These are phyloP conservation scores for Dioszegia crocea DNA, from an alignment of 768 basidiomycete genomes.

Conservation along the genomic window DNA sequence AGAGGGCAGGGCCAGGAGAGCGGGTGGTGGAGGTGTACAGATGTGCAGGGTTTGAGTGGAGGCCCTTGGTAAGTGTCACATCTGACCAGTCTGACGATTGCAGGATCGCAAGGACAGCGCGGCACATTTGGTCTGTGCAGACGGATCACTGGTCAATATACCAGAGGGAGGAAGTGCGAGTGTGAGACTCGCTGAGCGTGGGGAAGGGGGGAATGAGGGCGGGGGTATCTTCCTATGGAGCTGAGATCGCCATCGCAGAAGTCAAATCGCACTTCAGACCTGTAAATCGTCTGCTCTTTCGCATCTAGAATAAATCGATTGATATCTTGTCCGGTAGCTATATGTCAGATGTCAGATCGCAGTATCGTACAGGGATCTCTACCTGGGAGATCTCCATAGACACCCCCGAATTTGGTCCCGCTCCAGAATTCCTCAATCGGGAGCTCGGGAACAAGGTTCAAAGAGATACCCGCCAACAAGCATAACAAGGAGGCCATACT, in stretches of 20 bases:
- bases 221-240: background rate
- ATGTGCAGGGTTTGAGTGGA: constrained; percentile 80
- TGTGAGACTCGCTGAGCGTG: constrained; percentile 6
- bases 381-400: no score
- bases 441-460: no score
- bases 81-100: background rate
- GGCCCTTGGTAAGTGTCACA: constrained; percentile 58
- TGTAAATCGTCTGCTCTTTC: no score
- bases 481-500: background rate
- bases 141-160: constrained; percentile 68
- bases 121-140: constrained; percentile 72
- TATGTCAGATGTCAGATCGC: no score
- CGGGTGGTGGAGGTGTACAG: constrained; percentile 68
- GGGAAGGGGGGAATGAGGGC: background rate
- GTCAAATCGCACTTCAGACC: no score
- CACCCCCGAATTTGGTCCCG: no score
- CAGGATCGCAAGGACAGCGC: constrained; percentile 61
- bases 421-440: no score
- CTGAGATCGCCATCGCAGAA: background rate
- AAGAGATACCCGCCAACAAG: no score
- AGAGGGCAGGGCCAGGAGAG: constrained; percentile 49
- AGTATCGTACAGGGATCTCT: no score
- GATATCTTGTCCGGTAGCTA: no score
- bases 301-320: no score
- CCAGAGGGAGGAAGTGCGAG: constrained; percentile 59